phyloP scores from a whole-genome alignment of 495 filamentous ascomycete species.

The Glutinoglossum americanum region DNA sequence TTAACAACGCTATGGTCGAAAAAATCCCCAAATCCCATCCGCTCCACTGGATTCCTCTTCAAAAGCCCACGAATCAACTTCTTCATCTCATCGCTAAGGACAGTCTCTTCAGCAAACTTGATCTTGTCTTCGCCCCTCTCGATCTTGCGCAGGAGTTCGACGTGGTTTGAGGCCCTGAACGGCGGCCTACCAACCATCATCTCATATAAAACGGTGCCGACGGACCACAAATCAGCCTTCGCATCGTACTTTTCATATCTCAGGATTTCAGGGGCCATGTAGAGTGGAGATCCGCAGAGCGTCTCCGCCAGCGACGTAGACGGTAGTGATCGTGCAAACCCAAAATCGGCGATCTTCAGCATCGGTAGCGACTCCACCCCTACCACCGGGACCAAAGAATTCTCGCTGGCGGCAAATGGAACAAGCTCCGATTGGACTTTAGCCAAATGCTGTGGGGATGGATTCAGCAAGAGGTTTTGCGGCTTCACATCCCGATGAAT shows the following conservation, averaged over 20 bases:
- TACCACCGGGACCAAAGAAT: constrained; percentile 56
- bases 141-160: constrained; percentile 80
- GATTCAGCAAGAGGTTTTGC: constrained; percentile 81
- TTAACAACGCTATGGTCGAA: constrained; percentile 55
- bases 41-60: constrained; percentile 64
- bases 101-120: constrained; percentile 51
- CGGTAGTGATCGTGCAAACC: constrained; percentile 80
- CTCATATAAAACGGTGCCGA: constrained; percentile 85
- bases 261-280: constrained; percentile 97
- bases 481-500: constrained; percentile 97
- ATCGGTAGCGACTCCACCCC: constrained; percentile 79
- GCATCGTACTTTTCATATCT: constrained; percentile 95
- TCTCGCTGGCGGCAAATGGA: constrained; percentile 42
- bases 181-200: constrained; percentile 84
- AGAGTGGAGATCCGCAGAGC: constrained; percentile 89
- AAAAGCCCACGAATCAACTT: constrained; percentile 57
- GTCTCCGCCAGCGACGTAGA: constrained; percentile 83
- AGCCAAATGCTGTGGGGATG: constrained; percentile 45
- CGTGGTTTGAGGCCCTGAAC: constrained; percentile 81
- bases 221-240: constrained; percentile 92
- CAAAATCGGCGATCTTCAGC: constrained; percentile 94
- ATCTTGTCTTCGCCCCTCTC: constrained; percentile 70
- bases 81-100: constrained; percentile 59
- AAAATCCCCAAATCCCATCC: constrained; percentile 64
- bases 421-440: constrained; percentile 25